Percentiles rank a stretch among this genome's conserved stretches.
Evolutionary conservation across 257 asterid genomes (phyloP).

Genomic region (Fraxinus americana): DNA sequence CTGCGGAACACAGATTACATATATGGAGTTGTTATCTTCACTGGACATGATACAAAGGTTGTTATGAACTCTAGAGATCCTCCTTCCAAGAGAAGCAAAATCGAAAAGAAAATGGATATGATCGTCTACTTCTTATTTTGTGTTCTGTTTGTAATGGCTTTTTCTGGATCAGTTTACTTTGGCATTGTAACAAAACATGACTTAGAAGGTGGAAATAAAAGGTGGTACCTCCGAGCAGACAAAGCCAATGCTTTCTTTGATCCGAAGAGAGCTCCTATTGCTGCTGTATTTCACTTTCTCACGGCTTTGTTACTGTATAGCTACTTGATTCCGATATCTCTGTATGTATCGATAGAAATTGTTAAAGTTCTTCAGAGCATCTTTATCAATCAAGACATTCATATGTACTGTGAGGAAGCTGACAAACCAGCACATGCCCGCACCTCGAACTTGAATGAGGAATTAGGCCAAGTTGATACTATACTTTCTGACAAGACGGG

Average conservation of each 20-base stretch:
- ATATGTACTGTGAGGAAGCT: conserved; percentile 84
- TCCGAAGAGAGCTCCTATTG: conserved; percentile 66
- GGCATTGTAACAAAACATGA: conserved; percentile 68
- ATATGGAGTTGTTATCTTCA: conserved; percentile 84
- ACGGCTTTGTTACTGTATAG: conserved; percentile 72
- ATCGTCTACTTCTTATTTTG: conserved; percentile 70
- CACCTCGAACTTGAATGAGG: conserved; percentile 89
- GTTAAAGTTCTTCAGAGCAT: conserved; percentile 91
- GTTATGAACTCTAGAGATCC: conserved; percentile 85
- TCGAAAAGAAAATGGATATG: conserved; percentile 88
- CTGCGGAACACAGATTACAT: conserved; percentile 75
- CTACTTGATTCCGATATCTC: conserved; percentile 36
- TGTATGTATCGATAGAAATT: conserved; percentile 81
- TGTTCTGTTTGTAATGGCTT: conserved; percentile 58
- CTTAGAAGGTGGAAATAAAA: conserved; percentile 45
- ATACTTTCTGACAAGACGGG: conserved; percentile 94
- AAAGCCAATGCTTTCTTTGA: conserved; percentile 59
- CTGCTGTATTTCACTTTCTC: conserved; percentile 71
- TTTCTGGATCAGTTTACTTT: conserved; percentile 72
- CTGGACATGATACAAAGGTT: conserved; percentile 91
- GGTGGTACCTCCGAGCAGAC: conserved; percentile 78
- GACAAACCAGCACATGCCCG: conserved; percentile 93
- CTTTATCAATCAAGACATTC: conserved; percentile 72
- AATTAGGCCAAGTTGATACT: conserved; percentile 87
- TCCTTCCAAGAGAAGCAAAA: conserved; percentile 88